A percentile compares a stretch with the other conserved stretches of the same genome.
Evolutionary conservation across 1,284 basidiomycete species (phyloP).

Genomic region (Rhodotorula sp.): DNA sequence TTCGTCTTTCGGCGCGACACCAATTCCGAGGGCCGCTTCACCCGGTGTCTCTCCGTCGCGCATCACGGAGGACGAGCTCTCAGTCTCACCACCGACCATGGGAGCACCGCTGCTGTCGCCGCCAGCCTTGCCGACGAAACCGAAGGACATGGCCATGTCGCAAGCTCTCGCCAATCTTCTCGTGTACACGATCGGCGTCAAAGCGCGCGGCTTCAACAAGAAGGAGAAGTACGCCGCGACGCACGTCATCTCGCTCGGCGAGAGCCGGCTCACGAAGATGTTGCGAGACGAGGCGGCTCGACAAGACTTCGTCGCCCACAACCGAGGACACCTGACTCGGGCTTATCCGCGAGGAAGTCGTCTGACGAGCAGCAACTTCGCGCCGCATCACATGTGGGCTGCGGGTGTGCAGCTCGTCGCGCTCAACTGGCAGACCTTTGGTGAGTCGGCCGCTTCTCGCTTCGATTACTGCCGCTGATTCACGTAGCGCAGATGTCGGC

Average conservation of each 20-base stretch:
- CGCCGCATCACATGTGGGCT: constrained; percentile 85
- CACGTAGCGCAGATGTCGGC: constrained; percentile 63
- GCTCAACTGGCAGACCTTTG: constrained; percentile 96
- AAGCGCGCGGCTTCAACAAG: constrained; percentile 71
- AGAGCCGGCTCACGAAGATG: constrained; percentile 64
- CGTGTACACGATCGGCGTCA: constrained; percentile 94
- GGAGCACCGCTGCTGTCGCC: background rate
- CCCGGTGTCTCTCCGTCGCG: background rate
- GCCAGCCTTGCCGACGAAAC: constrained; percentile 4
- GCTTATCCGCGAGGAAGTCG: constrained; percentile 85
- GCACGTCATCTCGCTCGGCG: constrained; percentile 91
- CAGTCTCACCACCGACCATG: constrained; percentile 17
- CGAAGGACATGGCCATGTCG: constrained; percentile 59
- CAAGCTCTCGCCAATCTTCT: constrained; percentile 69
- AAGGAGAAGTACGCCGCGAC: constrained; percentile 80
- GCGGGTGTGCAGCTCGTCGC: constrained; percentile 91
- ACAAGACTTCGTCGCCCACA: constrained; percentile 83
- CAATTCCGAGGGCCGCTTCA: too few relatives aligned
- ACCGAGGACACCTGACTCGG: constrained; percentile 76
- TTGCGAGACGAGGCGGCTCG: constrained; percentile 53
- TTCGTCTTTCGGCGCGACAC: background rate
- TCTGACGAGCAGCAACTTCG: constrained; percentile 81
- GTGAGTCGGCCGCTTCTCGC: constrained; percentile 50
- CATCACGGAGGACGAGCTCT: constrained; percentile 11
- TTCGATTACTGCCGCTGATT: background rate